Conservation (phyloP, 176 grass and related monocot genomes). For the Zoysia japonica region DNA sequence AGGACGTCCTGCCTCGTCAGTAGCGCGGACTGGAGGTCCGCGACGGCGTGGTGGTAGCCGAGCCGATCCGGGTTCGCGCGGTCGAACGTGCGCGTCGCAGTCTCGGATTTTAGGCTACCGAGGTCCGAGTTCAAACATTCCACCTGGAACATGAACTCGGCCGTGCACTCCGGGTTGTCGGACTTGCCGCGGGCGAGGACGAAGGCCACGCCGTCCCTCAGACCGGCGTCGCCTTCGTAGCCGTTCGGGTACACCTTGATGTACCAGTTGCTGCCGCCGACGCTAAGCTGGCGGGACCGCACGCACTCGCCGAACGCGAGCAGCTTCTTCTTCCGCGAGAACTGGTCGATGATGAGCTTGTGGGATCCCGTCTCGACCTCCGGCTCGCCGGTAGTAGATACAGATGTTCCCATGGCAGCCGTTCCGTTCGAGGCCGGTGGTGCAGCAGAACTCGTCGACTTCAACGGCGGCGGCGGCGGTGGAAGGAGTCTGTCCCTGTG, state of each 20-base stretch:
- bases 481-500: no score
- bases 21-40: neutral
- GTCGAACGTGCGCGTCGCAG: conserved; percentile 10
- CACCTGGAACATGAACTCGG: conserved; percentile 33
- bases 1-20: neutral
- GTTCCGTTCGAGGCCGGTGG: neutral
- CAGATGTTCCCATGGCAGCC: neutral
- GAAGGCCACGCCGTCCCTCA: neutral
- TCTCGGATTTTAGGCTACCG: neutral
- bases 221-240: neutral
- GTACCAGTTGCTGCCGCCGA: conserved; percentile 29
- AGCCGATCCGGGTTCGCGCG: neutral
- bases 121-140: neutral
- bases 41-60: neutral
- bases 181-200: conserved; percentile 15
- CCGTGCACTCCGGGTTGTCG: neutral
- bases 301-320: conserved; percentile 21
- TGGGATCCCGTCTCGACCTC: conserved; percentile 2
- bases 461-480: no score
- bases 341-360: neutral
- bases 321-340: conserved; percentile 5
- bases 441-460: no score
- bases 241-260: conserved; percentile 35
- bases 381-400: neutral
- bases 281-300: conserved; percentile 2